Evolutionary conservation across 2,329 filamentous ascomycete genomes (phyloP), one percentile per base, ranked within the genome.

Genomic region (Periconia digitata): DNA sequence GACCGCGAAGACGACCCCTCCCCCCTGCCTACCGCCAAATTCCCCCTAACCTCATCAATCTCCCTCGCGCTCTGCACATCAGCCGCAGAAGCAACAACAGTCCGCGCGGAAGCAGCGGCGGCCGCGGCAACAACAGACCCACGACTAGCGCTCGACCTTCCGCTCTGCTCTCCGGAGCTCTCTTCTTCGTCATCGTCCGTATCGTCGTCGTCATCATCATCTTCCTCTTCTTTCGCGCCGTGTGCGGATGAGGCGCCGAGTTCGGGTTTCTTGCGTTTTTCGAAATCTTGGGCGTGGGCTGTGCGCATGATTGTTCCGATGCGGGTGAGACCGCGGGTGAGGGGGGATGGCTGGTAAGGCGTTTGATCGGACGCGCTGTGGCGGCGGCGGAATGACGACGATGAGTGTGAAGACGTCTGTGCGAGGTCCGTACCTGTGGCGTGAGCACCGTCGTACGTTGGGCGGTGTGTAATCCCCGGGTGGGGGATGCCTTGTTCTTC

Each of bases 261-360:
- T 29, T 76, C 75, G 0, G 78, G 77, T 22, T 76, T 79, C 53
- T 83, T 80, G 68, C 84, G 88, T 75, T 94, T 87, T 72, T 95
- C 89, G 68, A 96, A 97, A 72, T 97, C 92, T 69, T 95, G 87
- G 51, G 83, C 87, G 69, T 97, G 94, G 6, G 92, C 92, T 52
- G 86, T 81, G 3, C 90, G 87, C 57, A 96, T 79, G n/a, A 91
- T 84, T 13, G 79, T 83, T 5, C 82, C 83, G 12, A 86, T 78
- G 1, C 80, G 74, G n/a, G 71, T 71, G 10, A 83, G 71, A 7
- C 72, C 76, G 18, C 70, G 56, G 21, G 70, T 59, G 2, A 76
- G 46, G 0, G 74, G 73, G 0, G 67, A 70, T 2, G 63, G 53
- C 3, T 54, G 54, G 35, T 53, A 17, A n/a, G 29, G 8, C 2